Base-by-base conservation (phyloP, 495 filamentous ascomycete genomes). In the Talaromyces nanjingensis region DNA sequence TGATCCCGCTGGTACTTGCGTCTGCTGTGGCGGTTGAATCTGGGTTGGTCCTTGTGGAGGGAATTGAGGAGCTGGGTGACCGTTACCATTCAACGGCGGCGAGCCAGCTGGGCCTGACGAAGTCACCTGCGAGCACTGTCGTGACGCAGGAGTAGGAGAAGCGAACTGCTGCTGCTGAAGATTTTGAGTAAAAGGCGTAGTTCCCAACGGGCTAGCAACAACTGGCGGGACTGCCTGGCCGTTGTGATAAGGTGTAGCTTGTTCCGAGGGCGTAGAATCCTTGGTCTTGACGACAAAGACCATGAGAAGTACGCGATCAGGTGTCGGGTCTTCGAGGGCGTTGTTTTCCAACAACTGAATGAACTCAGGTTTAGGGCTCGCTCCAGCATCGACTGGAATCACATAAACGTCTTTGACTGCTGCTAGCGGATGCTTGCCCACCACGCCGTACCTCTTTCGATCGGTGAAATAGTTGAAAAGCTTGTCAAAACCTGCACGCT, bases 381-480 rank as follows among this genome's bases (percentile, higher is more conserved):
- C 68, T 39, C 86, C 88, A 8, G 85, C 80, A 42, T 88, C 81
- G n/a, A 91, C 81, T 11, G 89, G 87, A 22, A 91, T 82, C n/a
- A 92, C 75, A 65, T 92, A 92, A 2, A 86, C 90, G 66, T 92
- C 89, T 52, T 88, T 87, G 56, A 91, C 86, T 29, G 87, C 88
- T n/a, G 77, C 60, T 34, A 84, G 73, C 0, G 85, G 79, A 24
- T 89, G 90, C 64, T 89, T 87, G 4, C 86, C 86, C 9, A 94
- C 78, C 6, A 96, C 92, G 24, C 91, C 92, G 70, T 93, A 97
- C 33, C 89, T 79, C 60, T 88, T 84, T 66, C 91, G 87, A 18
- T 81, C 81, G 12, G 81, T 74, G 70, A 97, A 96, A 71, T 97
- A 96, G 33, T 91, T 82, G 65, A 89, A 90, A 6, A 96, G 77